Percentiles rank a stretch among this genome's conserved stretches.
These are phyloP conservation scores for Gymnopilus junonius DNA, from an alignment of 768 basidiomycete species.

Conservation along the genomic window DNA sequence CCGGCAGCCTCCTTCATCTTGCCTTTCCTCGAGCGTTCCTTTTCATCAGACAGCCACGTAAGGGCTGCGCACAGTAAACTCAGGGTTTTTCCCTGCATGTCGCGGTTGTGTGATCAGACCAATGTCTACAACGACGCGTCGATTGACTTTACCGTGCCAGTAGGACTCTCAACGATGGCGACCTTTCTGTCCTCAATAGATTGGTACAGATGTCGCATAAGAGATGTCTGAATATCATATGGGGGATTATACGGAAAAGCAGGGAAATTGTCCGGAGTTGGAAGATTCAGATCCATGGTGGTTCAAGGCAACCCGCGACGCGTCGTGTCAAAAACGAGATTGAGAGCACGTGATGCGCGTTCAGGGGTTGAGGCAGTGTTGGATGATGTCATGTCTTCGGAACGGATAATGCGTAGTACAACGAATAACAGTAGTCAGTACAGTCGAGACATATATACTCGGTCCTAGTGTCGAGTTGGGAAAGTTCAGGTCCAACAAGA, in stretches of 20 bases:
- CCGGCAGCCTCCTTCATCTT: slow-evolving; percentile 48
- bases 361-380: slow-evolving; percentile 7
- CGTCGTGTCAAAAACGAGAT: background rate
- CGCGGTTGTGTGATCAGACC: background rate
- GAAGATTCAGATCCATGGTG: slow-evolving; percentile 45
- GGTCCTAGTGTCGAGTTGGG: background rate
- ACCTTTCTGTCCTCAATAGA: slow-evolving; percentile 78
- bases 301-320: background rate
- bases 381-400: background rate
- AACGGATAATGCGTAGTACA: background rate
- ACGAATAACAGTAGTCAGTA: slow-evolving; percentile 1
- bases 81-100: slow-evolving; percentile 81
- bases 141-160: slow-evolving; percentile 70
- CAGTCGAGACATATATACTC: slow-evolving; percentile 3
- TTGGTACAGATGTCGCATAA: slow-evolving; percentile 88
- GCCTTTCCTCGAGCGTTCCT: slow-evolving; percentile 69
- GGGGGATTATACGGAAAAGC: slow-evolving; percentile 86
- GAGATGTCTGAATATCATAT: slow-evolving; percentile 81
- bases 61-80: slow-evolving; percentile 78
- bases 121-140: background rate
- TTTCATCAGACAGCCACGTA: slow-evolving; percentile 76
- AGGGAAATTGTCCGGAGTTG: slow-evolving; percentile 70
- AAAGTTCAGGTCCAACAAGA: background rate
- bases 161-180: slow-evolving; percentile 87
- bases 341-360: slow-evolving; percentile 21